A percentile compares a stretch with the other conserved stretches of the same genome.
phyloP scores from a whole-genome alignment of 2,329 filamentous ascomycete species.

The Colletotrichum sp. region DNA sequence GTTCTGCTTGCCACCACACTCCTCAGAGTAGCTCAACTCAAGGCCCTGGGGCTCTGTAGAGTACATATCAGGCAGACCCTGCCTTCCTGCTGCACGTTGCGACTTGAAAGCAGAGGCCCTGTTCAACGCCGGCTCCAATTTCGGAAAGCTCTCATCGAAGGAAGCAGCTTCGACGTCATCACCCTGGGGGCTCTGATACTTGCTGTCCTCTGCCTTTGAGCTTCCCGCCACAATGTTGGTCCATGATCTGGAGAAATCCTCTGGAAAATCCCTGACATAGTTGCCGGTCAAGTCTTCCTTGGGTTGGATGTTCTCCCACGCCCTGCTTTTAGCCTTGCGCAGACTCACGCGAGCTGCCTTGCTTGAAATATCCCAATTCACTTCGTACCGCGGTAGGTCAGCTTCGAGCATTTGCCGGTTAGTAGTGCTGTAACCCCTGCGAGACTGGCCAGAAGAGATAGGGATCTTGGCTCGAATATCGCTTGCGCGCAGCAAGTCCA shows the following conservation, averaged over 20 bases:
- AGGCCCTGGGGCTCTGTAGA: slow-evolving; percentile 52
- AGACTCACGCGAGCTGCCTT: slow-evolving; percentile 8
- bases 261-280: slow-evolving; percentile 56
- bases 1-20: slow-evolving; percentile 39
- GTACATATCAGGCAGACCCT: slow-evolving; percentile 39
- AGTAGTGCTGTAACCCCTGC: slow-evolving; percentile 13
- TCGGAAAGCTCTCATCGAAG: slow-evolving; percentile 47
- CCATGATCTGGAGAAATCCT: slow-evolving; percentile 54
- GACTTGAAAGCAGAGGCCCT: slow-evolving; percentile 20
- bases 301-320: slow-evolving; percentile 5
- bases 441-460: slow-evolving; percentile 10
- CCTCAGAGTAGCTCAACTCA: slow-evolving; percentile 51
- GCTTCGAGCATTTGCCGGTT: slow-evolving; percentile 13
- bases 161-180: slow-evolving; percentile 38
- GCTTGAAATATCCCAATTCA: slow-evolving; percentile 17
- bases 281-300: slow-evolving; percentile 46
- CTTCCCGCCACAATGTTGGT: slow-evolving; percentile 22
- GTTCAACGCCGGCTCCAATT: slow-evolving; percentile 34
- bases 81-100: slow-evolving; percentile 4
- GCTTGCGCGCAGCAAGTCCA: slow-evolving; percentile 26
- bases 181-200: slow-evolving; percentile 17
- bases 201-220: slow-evolving; percentile 11
- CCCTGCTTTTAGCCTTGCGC: slow-evolving; percentile 19
- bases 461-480: slow-evolving; percentile 24
- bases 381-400: slow-evolving; percentile 10